Percentiles rank a stretch among this genome's conserved stretches.
phyloP scores from a whole-genome alignment of 148 eudicot genomes.

The Cornus suecica region DNA sequence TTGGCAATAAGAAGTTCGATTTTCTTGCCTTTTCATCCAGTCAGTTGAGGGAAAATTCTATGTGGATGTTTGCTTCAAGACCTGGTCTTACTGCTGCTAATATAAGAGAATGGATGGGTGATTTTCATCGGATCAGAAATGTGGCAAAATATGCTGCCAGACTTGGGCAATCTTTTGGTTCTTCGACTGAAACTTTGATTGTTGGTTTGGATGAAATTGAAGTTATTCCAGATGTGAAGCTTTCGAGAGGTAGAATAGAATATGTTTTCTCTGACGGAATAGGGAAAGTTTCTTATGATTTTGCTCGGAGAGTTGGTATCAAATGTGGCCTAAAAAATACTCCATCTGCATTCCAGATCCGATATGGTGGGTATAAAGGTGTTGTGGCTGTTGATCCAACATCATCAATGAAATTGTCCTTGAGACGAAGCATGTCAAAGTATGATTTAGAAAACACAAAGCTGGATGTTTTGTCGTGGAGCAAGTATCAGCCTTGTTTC shows the following conservation, averaged over 20 bases:
- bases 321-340: slow-evolving; percentile 46
- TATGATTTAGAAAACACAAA: slow-evolving; percentile 46
- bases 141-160: slow-evolving; percentile 88
- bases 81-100: slow-evolving; percentile 42
- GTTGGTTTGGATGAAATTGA: slow-evolving; percentile 47
- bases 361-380: slow-evolving; percentile 80
- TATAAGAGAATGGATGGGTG: slow-evolving; percentile 69
- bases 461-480: slow-evolving; percentile 58
- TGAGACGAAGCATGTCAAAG: slow-evolving; percentile 73
- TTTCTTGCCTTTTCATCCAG: slow-evolving; percentile 86
- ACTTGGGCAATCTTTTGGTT: slow-evolving; percentile 77
- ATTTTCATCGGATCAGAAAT: slow-evolving; percentile 52
- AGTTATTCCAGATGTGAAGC: slow-evolving; percentile 45
- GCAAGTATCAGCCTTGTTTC: slow-evolving; percentile 73
- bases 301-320: slow-evolving; percentile 55
- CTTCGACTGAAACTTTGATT: slow-evolving; percentile 66
- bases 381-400: slow-evolving; percentile 70
- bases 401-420: slow-evolving; percentile 48
- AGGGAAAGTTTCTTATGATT: slow-evolving; percentile 65
- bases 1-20: slow-evolving; percentile 63
- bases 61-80: slow-evolving; percentile 81
- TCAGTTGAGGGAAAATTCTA: slow-evolving; percentile 71
- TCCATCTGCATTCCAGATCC: slow-evolving; percentile 73
- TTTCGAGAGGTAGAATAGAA: slow-evolving; percentile 11
- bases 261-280: slow-evolving; percentile 76